Base-by-base conservation (phyloP, 2,329 filamentous ascomycete species). In the Periconia digitata region DNA sequence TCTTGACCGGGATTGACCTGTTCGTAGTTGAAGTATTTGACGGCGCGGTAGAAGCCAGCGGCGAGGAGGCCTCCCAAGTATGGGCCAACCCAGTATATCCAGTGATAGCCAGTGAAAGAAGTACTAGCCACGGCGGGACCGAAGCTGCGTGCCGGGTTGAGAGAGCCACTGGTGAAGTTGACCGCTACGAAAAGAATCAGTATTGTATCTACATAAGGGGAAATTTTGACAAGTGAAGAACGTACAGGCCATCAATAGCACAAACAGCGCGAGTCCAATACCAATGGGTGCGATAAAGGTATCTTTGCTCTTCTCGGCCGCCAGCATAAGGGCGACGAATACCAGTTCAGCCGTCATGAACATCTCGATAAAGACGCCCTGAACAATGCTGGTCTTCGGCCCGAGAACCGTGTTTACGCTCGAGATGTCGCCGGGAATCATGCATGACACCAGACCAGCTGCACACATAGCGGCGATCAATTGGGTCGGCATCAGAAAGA, bases 251-350 rank as follows among this genome's bases (percentile, higher is more conserved):
- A 83, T 58, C 51, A 82, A 74, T 0, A 74, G 72, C 43, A 89
- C 77, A 67, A 90, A 90, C 48, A 90, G 78, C 0, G 85, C 77
- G 10, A 88, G 69, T 1, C 87, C 88, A 57, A 91, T 88, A 10
- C 84, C 85, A 13, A 90, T 72, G 0, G 87, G 86, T 72, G 90
- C 89, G 64, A 16, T 71, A 57, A 18, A 72, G 53, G 13, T 66
- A 18, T 55, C 57, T 35, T 64, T 64, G 51, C 58, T 62, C 60
- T 66, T 66, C 49, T 67, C 60, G 3, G 55, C 60, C 2, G 60
- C 62, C 1, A 66, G 51, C 63, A 67, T 66, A 2, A 66, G 50
- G 5, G 64, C 57, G 1, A 59, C 60, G 24, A 60, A 60, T 15
- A 59, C 55, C 10, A 72, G 58, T 41, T 70, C 62, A 1, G 66